Evolutionary conservation across 306 rosid genomes (phyloP).

Genomic region (Vicia sativa): DNA sequence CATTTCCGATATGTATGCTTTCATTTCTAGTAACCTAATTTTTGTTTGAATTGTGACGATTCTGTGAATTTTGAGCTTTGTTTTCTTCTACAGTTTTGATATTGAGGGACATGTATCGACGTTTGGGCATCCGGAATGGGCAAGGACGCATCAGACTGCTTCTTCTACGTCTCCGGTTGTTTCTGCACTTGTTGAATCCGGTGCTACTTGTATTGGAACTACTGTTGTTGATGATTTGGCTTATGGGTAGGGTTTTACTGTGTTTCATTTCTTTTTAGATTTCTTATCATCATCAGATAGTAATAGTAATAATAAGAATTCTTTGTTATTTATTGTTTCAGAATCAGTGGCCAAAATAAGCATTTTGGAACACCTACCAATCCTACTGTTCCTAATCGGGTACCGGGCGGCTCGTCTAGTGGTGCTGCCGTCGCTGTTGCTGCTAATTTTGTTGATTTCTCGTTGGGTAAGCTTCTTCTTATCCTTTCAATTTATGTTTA

Average conservation of each 20-base stretch:
- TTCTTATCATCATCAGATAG: neutral
- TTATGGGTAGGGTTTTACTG: conserved; percentile 50
- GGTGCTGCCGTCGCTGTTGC: conserved; percentile 98
- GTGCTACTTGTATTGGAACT: conserved; percentile 84
- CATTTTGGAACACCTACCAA: conserved; percentile 85
- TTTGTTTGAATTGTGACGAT: too few species aligned
- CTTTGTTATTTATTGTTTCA: conserved; percentile 42
- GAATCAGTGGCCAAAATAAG: conserved; percentile 81
- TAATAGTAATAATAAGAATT: neutral
- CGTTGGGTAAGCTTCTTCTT: conserved; percentile 67
- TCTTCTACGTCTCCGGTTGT: conserved; percentile 70
- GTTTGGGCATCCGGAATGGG: conserved; percentile 98
- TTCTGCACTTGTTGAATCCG: conserved; percentile 78
- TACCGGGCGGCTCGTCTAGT: conserved; percentile 91
- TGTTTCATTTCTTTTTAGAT: neutral
- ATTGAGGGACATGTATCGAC: conserved; percentile 79
- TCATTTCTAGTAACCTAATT: neutral
- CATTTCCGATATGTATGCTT: conserved; percentile 72
- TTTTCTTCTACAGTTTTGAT: conserved; percentile 58
- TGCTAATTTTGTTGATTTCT: conserved; percentile 79
- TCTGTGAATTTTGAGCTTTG: neutral
- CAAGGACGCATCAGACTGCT: conserved; percentile 72
- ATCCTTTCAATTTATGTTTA: too few species aligned
- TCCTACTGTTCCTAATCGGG: conserved; percentile 67
- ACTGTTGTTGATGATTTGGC: conserved; percentile 79